These are phyloP conservation scores for Carex parvula DNA, from an alignment of 176 grass and related monocot species.

Conservation along the genomic window DNA sequence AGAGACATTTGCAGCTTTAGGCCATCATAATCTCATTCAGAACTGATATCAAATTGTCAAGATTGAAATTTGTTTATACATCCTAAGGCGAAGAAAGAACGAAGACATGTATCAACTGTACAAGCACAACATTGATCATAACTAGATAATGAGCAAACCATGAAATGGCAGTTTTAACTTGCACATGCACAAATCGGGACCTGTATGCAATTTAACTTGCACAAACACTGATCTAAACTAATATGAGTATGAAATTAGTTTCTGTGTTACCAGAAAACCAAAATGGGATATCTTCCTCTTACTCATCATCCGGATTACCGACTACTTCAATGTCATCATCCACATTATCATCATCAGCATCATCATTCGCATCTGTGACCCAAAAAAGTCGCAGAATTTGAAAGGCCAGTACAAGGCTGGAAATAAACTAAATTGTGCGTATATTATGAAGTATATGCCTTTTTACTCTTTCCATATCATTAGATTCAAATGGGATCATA, in stretches of 20 bases:
- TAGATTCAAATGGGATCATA: not conserved
- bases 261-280: not conserved
- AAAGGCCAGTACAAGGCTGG: conserved; percentile 6
- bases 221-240: not conserved
- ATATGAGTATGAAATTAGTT: not conserved
- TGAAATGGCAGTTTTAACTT: not conserved
- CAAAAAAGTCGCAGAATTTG: conserved; percentile 12
- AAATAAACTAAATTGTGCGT: not conserved
- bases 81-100: not conserved
- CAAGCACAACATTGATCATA: not conserved
- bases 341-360: conserved; percentile 8
- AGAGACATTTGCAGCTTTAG: not conserved
- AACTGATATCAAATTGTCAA: not conserved
- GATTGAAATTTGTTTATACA: not conserved
- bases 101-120: not conserved
- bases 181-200: not conserved
- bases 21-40: not conserved
- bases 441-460: not conserved
- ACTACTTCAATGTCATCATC: conserved; percentile 45
- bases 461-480: not conserved
- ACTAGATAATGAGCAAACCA: not conserved
- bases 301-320: conserved; percentile 44
- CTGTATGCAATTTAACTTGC: not conserved
- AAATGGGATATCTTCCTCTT: not conserved
- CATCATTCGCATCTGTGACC: conserved; percentile 17